Evolutionary conservation across 352 stramenopile genomes (phyloP).

Genomic region (Pythium sukuiense): DNA sequence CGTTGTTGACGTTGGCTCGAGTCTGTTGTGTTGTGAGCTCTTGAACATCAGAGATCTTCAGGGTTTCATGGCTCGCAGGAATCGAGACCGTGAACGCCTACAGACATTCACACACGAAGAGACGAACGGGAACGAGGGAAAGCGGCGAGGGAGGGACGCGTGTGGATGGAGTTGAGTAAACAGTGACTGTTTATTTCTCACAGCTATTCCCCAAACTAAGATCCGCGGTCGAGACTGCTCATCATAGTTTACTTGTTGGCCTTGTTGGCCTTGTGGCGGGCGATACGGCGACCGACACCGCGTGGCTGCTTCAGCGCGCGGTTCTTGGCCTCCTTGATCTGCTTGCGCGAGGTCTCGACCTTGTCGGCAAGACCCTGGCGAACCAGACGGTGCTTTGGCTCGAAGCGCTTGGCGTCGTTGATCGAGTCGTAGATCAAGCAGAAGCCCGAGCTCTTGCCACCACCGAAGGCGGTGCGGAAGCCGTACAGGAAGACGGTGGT

Average conservation of each 20-base stretch:
- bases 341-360: slow-evolving; percentile 97
- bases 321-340: slow-evolving; percentile 99
- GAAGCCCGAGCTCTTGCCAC: slow-evolving; percentile 97
- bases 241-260: slow-evolving; percentile 89
- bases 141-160: not conserved
- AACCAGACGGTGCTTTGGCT: slow-evolving; percentile 98
- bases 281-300: slow-evolving; percentile 96
- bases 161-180: slow-evolving; percentile 25
- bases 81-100: not conserved
- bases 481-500: slow-evolving; percentile 97
- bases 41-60: not conserved
- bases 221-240: slow-evolving; percentile 27
- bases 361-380: slow-evolving; percentile 91
- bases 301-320: slow-evolving; percentile 95
- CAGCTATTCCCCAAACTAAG: slow-evolving; percentile 35
- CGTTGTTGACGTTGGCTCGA: not conserved
- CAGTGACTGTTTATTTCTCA: slow-evolving; percentile 39
- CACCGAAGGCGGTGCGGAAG: slow-evolving; percentile 97
- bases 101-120: not conserved
- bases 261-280: slow-evolving; percentile 99
- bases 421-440: slow-evolving; percentile 99
- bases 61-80: too few relatives aligned
- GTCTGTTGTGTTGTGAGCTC: not conserved
- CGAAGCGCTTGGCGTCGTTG: slow-evolving; percentile 98
- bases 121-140: not conserved